A percentile compares a stretch with the other conserved stretches of the same genome.
Conservation (phyloP, 495 filamentous ascomycete species). For the Hyaloscypha bicolor region DNA sequence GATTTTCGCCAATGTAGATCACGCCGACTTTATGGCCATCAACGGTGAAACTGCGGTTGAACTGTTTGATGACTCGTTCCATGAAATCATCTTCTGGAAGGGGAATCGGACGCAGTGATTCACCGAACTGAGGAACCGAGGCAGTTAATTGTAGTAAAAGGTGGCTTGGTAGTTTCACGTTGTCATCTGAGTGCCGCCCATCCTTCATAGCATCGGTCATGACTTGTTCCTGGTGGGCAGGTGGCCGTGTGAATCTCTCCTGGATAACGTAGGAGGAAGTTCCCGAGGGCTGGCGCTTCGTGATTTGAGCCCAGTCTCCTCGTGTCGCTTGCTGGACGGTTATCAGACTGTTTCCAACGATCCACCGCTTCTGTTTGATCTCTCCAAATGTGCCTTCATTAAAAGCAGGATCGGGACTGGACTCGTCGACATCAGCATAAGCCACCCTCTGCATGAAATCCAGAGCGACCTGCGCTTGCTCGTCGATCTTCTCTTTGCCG, state of each 20-base stretch:
- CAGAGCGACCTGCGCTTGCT: conserved; percentile 90
- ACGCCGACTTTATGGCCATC: conserved; percentile 96
- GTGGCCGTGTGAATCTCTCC: conserved; percentile 68
- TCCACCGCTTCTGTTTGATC: conserved; percentile 76
- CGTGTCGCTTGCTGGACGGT: conserved; percentile 78
- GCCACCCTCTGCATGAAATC: conserved; percentile 95
- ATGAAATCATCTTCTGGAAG: conserved; percentile 82
- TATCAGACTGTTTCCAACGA: conserved; percentile 84
- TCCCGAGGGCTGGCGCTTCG: conserved; percentile 80
- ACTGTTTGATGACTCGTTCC: conserved; percentile 72
- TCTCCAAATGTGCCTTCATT: conserved; percentile 63
- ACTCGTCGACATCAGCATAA: conserved; percentile 80
- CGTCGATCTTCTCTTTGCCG: conserved; percentile 77
- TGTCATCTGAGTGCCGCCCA: conserved; percentile 43
- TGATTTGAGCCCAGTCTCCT: conserved; percentile 77
- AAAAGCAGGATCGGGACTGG: conserved; percentile 65
- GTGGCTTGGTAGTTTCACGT: conserved; percentile 74
- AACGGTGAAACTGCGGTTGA: conserved; percentile 88
- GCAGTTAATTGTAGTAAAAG: conserved; percentile 80
- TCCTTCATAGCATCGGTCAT: conserved; percentile 51
- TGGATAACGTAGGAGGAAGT: conserved; percentile 77
- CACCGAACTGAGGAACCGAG: conserved; percentile 62
- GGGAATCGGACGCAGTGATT: conserved; percentile 68
- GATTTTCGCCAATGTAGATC: conserved; percentile 84
- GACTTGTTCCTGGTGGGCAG: conserved; percentile 64